A percentile compares a stretch with the other conserved stretches of the same genome.
phyloP scores from a whole-genome alignment of 108 stramenopile genomes.

The Conticribra guillardii region DNA sequence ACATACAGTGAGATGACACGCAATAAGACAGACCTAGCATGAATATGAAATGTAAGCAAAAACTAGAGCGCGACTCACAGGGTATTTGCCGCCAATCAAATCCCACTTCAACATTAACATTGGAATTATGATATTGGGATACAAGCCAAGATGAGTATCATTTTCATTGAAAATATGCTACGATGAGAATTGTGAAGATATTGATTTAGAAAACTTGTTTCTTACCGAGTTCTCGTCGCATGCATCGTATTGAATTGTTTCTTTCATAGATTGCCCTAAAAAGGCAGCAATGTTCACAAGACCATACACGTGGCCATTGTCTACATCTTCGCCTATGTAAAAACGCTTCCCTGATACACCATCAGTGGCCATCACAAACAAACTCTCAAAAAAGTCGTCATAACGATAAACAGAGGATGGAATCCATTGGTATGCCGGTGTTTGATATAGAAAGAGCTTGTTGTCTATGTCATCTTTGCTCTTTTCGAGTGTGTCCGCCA shows the following conservation, averaged over 20 bases:
- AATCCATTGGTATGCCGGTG: slow-evolving; percentile 2
- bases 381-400: slow-evolving; percentile 19
- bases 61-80: too few species aligned
- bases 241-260: slow-evolving; percentile 57
- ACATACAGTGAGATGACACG: too few species aligned
- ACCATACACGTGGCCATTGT: slow-evolving; percentile 30
- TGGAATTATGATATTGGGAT: background rate
- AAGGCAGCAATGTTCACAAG: slow-evolving; percentile 36
- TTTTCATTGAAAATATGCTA: too few species aligned
- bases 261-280: slow-evolving; percentile 51
- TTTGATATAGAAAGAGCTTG: slow-evolving; percentile 23
- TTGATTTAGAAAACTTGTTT: too few species aligned
- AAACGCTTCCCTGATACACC: slow-evolving; percentile 29
- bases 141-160: too few species aligned
- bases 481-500: slow-evolving; percentile 4
- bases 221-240: slow-evolving; percentile 41
- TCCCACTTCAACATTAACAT: background rate
- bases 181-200: too few species aligned
- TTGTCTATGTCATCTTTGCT: slow-evolving; percentile 21
- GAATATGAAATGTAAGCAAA: too few species aligned
- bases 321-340: slow-evolving; percentile 37
- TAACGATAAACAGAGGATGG: slow-evolving; percentile 27
- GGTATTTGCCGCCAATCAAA: slow-evolving; percentile 17
- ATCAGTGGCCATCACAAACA: slow-evolving; percentile 13
- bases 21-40: too few species aligned